Percentiles rank a stretch among this genome's conserved stretches.
These are phyloP conservation scores for Tripterygium wilfordii DNA, from an alignment of 177 flowering plant species.

Conservation along the genomic window DNA sequence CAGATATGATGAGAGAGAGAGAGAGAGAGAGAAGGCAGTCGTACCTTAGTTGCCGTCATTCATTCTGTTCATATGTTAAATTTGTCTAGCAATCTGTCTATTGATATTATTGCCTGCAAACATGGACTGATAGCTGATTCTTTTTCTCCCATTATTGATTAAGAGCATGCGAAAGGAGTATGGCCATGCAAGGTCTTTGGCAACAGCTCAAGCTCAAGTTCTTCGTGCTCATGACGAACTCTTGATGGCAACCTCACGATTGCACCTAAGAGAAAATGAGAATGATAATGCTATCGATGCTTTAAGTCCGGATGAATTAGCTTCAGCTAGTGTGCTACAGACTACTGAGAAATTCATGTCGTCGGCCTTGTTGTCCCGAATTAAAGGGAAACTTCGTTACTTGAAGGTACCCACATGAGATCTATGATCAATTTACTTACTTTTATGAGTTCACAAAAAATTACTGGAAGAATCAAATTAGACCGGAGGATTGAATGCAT, in stretches of 20 bases:
- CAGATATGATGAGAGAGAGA: no score
- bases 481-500: no score
- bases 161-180: constrained; percentile 90
- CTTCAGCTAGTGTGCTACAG: constrained; percentile 46
- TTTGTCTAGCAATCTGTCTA: neutral
- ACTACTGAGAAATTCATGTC: constrained; percentile 68
- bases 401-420: constrained; percentile 67
- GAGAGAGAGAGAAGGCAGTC: no score
- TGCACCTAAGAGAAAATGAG: constrained; percentile 58
- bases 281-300: constrained; percentile 64
- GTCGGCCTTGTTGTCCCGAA: constrained; percentile 40
- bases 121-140: neutral
- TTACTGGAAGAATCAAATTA: no score
- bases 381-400: constrained; percentile 86
- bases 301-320: constrained; percentile 51
- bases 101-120: neutral
- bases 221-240: constrained; percentile 89
- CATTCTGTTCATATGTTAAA: no score
- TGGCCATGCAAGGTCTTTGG: constrained; percentile 70
- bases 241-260: constrained; percentile 80
- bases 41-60: no score
- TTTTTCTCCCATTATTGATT: neutral
- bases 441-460: no score
- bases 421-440: no score
- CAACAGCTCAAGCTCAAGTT: constrained; percentile 77